Evolutionary conservation across 768 basidiomycete genomes (phyloP), one percentile per base, ranked within the genome.

Genomic region (Naganishia kalamii): DNA sequence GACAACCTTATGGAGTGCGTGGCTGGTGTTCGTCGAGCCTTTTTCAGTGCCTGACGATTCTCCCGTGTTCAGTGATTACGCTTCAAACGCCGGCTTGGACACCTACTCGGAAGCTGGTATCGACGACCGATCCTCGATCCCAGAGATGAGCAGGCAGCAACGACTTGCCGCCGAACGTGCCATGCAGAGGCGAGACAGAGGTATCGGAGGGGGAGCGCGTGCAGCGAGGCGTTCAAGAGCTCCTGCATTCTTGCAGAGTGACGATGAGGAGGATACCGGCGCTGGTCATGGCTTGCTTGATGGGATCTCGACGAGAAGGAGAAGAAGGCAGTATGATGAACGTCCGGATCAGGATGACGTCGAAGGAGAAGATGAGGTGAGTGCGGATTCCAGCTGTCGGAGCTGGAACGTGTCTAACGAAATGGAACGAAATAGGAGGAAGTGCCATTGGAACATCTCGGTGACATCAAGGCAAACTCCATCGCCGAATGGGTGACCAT

Each of bases 401-500:
- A 1, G 57, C 65, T 19, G 12, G 23, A 15, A 11, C 23, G 19
- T n/a, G 54, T 25, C 40, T 17, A 57, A 67, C 19, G 33, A 23
- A n/a, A 7, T 33, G 11, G 17, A 19, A 32, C n/a, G 8, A 35
- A n/a, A 41, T 17, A 57, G 29, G 73, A 96, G 90, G 92, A 97
- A 78, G 83, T 99, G 61, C 92, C 96, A 0, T 78, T 96, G 46
- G 94, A 98, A 75, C 91, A 99, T 80, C 82, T 99, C 11, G 90
- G 90, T 66, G 96, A 99, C 74, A 92, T 99, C 81, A 97, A 98
- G 75, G 91, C 93, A 41, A 91, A 93, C 74, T 92, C 90, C 13
- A 92, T 99, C 63, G 88, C 89, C 25, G 96, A 98, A 78, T 99
- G 96, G 96, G 93, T 98, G 71, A 88, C 90, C 19, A 87, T 88